phyloP scores from a whole-genome alignment of 805 yeast genomes.

The Pichia cabralensis region DNA sequence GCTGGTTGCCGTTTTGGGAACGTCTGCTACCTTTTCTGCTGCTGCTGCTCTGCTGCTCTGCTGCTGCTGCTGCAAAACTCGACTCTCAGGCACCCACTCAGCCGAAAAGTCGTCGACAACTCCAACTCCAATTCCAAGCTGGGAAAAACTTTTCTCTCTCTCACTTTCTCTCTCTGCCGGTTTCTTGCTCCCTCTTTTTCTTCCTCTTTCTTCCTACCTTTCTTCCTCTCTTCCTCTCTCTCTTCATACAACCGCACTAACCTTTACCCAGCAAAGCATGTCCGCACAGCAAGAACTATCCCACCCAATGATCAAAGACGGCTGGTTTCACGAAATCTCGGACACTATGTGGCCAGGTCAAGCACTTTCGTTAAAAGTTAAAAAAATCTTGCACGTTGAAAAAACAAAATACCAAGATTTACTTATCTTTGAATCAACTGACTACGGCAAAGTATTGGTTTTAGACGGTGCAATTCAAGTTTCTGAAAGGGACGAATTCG shows the following conservation, averaged over 20 bases:
- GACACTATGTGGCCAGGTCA: constrained; percentile 99
- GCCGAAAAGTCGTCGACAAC: too few relatives aligned
- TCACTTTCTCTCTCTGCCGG: too few relatives aligned
- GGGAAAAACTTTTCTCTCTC: too few relatives aligned
- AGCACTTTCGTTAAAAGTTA: constrained; percentile 87
- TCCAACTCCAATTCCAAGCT: too few relatives aligned
- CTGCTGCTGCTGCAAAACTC: too few relatives aligned
- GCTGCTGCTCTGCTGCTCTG: too few relatives aligned
- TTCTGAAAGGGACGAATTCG: constrained; percentile 94
- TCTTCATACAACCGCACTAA: too few relatives aligned
- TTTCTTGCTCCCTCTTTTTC: too few relatives aligned
- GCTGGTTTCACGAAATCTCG: constrained; percentile 95
- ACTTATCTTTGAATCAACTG: constrained; percentile 82
- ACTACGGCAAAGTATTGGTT: constrained; percentile 92
- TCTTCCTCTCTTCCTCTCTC: background rate
- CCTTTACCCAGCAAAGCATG: constrained; percentile 4
- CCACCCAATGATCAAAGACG: constrained; percentile 60
- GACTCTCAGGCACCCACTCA: too few relatives aligned
- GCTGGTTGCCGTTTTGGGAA: too few relatives aligned
- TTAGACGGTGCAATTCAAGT: constrained; percentile 93
- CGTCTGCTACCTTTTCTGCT: too few relatives aligned
- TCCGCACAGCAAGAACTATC: constrained; percentile 33
- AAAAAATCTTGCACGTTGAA: constrained; percentile 75
- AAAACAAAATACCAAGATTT: constrained; percentile 90
- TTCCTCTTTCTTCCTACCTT: background rate